A percentile compares a stretch with the other conserved stretches of the same genome.
These are phyloP conservation scores for Thalassiosira mediterranea DNA, from an alignment of 352 stramenopile genomes.

Conservation along the genomic window DNA sequence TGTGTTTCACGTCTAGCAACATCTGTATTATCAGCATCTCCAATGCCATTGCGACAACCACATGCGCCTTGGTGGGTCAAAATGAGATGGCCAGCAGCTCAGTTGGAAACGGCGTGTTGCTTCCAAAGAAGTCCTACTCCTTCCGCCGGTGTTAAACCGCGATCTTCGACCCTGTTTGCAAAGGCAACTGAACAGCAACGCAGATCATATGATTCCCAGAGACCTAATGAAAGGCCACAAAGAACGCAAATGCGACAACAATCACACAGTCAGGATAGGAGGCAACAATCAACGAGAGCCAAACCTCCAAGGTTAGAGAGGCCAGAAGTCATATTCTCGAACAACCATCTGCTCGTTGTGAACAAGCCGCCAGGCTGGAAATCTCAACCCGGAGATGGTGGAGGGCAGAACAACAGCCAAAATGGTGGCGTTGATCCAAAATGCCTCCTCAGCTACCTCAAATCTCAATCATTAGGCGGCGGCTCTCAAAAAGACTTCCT, in stretches of 20 bases:
- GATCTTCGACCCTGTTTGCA: too few species aligned
- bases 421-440: constrained; percentile 44
- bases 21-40: too few species aligned
- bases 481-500: constrained; percentile 75
- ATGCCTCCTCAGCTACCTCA: constrained; percentile 70
- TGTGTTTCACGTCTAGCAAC: too few species aligned
- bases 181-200: too few species aligned
- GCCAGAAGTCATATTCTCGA: constrained; percentile 69
- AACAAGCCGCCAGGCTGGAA: constrained; percentile 83
- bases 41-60: too few species aligned
- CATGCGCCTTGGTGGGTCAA: too few species aligned
- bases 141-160: too few species aligned
- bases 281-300: constrained; percentile 20
- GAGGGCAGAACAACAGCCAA: constrained; percentile 19
- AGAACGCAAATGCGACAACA: constrained; percentile 22
- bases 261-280: constrained; percentile 6
- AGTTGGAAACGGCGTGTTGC: too few species aligned
- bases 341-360: constrained; percentile 80
- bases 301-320: constrained; percentile 31
- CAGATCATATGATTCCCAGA: background rate
- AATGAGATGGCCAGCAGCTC: too few species aligned
- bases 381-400: constrained; percentile 65
- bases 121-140: too few species aligned
- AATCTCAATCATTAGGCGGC: constrained; percentile 66
- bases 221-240: background rate